Conservation (phyloP, 2,329 filamentous ascomycete species). For the Trichoderma sp. region DNA sequence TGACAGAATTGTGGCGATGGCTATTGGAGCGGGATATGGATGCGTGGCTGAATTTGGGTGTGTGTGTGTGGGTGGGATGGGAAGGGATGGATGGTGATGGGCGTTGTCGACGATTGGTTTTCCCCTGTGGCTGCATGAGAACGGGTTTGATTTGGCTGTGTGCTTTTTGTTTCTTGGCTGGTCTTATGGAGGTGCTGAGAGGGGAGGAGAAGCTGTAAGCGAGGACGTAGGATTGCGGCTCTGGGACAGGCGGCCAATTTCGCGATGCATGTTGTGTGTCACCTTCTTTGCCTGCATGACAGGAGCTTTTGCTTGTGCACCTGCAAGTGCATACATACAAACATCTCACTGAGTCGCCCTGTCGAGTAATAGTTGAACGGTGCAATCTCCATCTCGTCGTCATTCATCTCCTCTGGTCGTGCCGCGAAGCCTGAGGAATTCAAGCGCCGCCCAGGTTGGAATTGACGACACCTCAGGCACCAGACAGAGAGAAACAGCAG, state of each 20-base stretch:
- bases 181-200: background rate
- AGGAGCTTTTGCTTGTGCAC: too few species aligned
- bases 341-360: too few species aligned
- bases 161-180: background rate
- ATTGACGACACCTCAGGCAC: constrained; percentile 3
- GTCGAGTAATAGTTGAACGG: too few species aligned
- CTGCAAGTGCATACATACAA: too few species aligned
- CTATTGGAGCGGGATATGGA: background rate
- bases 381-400: too few species aligned
- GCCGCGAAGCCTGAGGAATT: constrained; percentile 1
- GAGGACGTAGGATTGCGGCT: constrained; percentile 16
- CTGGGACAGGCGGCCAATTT: constrained; percentile 2
- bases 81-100: background rate
- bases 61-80: background rate
- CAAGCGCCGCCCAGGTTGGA: background rate
- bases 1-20: constrained; percentile 6
- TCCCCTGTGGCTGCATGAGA: background rate
- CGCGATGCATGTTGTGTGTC: background rate
- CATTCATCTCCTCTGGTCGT: background rate
- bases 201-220: constrained; percentile 2
- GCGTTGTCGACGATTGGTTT: background rate
- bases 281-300: background rate
- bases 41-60: too few species aligned
- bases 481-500: background rate
- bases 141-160: background rate